phyloP scores from a whole-genome alignment of 495 filamentous ascomycete genomes.

The Chaetomium cochliodes region DNA sequence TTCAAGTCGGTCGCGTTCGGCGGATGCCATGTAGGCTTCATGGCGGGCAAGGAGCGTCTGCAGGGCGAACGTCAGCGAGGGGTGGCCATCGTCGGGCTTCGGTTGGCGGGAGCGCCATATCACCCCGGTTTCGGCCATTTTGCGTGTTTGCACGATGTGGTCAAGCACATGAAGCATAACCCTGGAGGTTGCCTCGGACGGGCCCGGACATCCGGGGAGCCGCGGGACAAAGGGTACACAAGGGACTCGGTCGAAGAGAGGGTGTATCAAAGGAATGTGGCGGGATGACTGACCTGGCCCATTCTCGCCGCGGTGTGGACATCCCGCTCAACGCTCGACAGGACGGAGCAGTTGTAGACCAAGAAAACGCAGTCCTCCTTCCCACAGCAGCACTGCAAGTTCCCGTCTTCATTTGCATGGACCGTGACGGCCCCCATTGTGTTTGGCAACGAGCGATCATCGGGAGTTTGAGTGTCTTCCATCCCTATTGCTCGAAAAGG shows the following conservation, averaged over 20 bases:
- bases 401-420: slow-evolving; percentile 17
- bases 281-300: slow-evolving; percentile 68
- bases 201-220: neutral
- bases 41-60: slow-evolving; percentile 90
- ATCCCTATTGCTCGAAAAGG: slow-evolving; percentile 31
- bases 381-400: slow-evolving; percentile 76
- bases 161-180: neutral
- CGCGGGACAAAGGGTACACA: slow-evolving; percentile 12
- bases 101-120: slow-evolving; percentile 15
- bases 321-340: slow-evolving; percentile 81
- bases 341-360: slow-evolving; percentile 70
- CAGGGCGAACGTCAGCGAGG: slow-evolving; percentile 51
- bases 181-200: neutral
- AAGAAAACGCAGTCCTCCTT: slow-evolving; percentile 74
- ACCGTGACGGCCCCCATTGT: slow-evolving; percentile 25
- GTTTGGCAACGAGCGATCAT: slow-evolving; percentile 12
- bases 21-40: slow-evolving; percentile 88
- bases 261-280: slow-evolving; percentile 23
- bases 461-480: slow-evolving; percentile 19
- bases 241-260: slow-evolving; percentile 17
- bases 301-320: slow-evolving; percentile 79
- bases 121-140: slow-evolving; percentile 18
- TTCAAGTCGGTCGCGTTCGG: slow-evolving; percentile 73
- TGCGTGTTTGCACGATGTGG: slow-evolving; percentile 7
- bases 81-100: slow-evolving; percentile 21